A percentile compares a stretch with the other conserved stretches of the same genome.
Conservation (phyloP, 352 stramenopile species). For the Sclerospora graminicola region DNA sequence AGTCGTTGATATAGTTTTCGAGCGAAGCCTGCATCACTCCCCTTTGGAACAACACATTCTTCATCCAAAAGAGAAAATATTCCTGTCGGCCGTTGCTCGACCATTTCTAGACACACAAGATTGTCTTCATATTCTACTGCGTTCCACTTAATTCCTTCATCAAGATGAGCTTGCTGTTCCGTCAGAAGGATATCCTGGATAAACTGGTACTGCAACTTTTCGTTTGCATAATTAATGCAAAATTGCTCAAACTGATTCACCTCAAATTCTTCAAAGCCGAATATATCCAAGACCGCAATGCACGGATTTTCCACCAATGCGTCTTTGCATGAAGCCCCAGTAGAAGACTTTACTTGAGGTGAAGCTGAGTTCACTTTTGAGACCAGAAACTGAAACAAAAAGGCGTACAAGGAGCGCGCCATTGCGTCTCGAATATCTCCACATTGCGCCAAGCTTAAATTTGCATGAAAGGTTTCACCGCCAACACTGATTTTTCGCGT, state of each 20-base stretch:
- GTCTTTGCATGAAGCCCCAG: slow-evolving; percentile 7
- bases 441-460: slow-evolving; percentile 59
- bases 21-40: slow-evolving; percentile 60
- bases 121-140: slow-evolving; percentile 71
- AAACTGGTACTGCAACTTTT: slow-evolving; percentile 79
- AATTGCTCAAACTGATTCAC: slow-evolving; percentile 77
- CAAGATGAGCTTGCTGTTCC: slow-evolving; percentile 63
- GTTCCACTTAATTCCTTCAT: slow-evolving; percentile 64
- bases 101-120: slow-evolving; percentile 64
- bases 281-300: slow-evolving; percentile 86
- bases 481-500: slow-evolving; percentile 64
- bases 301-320: slow-evolving; percentile 18
- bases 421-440: slow-evolving; percentile 58
- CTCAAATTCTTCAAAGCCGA: slow-evolving; percentile 86
- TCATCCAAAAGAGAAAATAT: slow-evolving; percentile 82
- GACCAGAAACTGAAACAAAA: slow-evolving; percentile 81
- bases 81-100: slow-evolving; percentile 65
- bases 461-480: slow-evolving; percentile 52
- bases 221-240: slow-evolving; percentile 78
- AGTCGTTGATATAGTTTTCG: slow-evolving; percentile 68
- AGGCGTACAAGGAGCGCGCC: slow-evolving; percentile 67
- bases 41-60: slow-evolving; percentile 74
- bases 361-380: slow-evolving; percentile 57
- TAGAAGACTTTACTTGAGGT: slow-evolving; percentile 11
- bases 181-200: slow-evolving; percentile 71